Evolutionary conservation across 441 rosid genomes (phyloP).

Genomic region (Eruca vesicaria): DNA sequence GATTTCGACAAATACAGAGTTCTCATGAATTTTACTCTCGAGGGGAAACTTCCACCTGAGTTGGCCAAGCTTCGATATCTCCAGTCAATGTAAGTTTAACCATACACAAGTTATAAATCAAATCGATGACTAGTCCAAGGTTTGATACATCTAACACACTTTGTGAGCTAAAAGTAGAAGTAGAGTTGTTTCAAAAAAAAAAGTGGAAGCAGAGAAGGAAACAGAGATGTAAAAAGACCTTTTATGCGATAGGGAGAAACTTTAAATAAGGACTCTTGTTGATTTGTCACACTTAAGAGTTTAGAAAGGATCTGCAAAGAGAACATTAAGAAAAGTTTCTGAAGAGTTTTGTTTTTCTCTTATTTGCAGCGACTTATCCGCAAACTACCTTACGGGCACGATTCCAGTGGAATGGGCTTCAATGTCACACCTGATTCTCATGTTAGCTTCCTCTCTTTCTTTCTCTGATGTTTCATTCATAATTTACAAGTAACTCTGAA

Average conservation of each 20-base stretch:
- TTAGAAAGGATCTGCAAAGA: neutral
- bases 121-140: neutral
- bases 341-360: neutral
- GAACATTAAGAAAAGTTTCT: neutral
- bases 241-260: neutral
- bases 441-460: slow-evolving; percentile 5
- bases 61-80: slow-evolving; percentile 20
- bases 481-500: neutral
- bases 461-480: neutral
- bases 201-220: neutral
- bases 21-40: slow-evolving; percentile 1
- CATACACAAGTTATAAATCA: neutral
- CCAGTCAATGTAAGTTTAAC: slow-evolving; percentile 5
- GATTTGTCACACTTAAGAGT: neutral
- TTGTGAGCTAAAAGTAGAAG: neutral
- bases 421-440: neutral
- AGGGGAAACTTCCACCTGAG: slow-evolving; percentile 26
- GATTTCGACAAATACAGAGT: neutral
- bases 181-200: no score
- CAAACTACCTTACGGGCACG: slow-evolving; percentile 27
- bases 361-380: slow-evolving; percentile 14
- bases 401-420: slow-evolving; percentile 34
- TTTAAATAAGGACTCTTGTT: neutral
- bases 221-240: neutral
- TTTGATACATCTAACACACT: neutral